Evolutionary conservation across 768 basidiomycete species (phyloP).

Genomic region (Amanita fuliginea): DNA sequence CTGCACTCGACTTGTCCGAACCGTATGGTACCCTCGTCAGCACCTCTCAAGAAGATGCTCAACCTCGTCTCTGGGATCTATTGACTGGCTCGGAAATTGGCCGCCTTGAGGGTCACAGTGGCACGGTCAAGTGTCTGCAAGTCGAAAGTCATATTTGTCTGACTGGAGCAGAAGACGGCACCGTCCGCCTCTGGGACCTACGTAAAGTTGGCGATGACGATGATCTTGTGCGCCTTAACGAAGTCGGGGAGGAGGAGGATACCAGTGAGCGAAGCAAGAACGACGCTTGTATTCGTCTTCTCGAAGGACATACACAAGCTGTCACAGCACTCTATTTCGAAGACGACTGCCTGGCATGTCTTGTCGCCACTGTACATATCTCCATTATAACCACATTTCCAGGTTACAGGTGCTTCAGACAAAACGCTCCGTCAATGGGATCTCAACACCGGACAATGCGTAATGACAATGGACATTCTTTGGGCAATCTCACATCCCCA

Average conservation of each 20-base stretch:
- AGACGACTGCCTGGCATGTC: constrained; percentile 77
- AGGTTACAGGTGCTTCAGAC: constrained; percentile 97
- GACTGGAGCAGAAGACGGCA: constrained; percentile 84
- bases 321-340: constrained; percentile 95
- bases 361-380: not conserved
- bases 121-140: constrained; percentile 80
- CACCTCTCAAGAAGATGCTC: constrained; percentile 74
- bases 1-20: constrained; percentile 89
- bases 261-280: constrained; percentile 27
- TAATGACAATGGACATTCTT: constrained; percentile 98
- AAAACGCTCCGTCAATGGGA: constrained; percentile 99
- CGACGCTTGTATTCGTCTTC: constrained; percentile 55
- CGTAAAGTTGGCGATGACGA: constrained; percentile 68
- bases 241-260: constrained; percentile 42
- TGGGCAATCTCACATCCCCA: constrained; percentile 97
- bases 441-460: constrained; percentile 91
- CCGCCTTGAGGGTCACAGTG: constrained; percentile 70
- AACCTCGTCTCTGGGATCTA: constrained; percentile 92
- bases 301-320: constrained; percentile 89
- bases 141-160: constrained; percentile 87
- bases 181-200: constrained; percentile 85
- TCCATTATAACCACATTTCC: constrained; percentile 11
- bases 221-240: constrained; percentile 46
- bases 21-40: constrained; percentile 93
- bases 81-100: constrained; percentile 83